A percentile compares a stretch with the other conserved stretches of the same genome.
Evolutionary conservation across 1,284 basidiomycete genomes (phyloP).

Genomic region (Sanghuangporus sanghuang): DNA sequence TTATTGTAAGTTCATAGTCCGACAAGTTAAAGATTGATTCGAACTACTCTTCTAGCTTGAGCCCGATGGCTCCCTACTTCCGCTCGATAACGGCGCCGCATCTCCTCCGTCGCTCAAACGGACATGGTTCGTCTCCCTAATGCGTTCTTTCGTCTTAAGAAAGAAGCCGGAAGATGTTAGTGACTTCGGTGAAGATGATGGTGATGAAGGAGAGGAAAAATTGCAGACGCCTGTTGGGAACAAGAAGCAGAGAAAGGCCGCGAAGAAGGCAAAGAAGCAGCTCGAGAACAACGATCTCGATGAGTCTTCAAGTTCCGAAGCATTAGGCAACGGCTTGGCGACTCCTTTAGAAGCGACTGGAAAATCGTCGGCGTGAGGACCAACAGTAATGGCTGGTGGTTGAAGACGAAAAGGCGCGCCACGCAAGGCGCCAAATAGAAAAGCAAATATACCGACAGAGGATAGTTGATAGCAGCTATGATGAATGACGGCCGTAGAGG

Average conservation of each 20-base stretch:
- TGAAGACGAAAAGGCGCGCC: slow-evolving; percentile 11
- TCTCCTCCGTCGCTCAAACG: slow-evolving; percentile 38
- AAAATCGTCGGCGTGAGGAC: slow-evolving; percentile 1
- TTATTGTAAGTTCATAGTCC: slow-evolving; percentile 50
- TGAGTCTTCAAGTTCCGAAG: slow-evolving; percentile 33
- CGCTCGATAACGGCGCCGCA: slow-evolving; percentile 45
- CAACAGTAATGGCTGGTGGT: slow-evolving; percentile 14
- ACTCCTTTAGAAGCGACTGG: slow-evolving; percentile 27
- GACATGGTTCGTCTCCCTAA: slow-evolving; percentile 47
- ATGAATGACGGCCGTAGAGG: neutral
- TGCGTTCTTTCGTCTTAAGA: slow-evolving; percentile 32
- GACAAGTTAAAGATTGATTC: no score
- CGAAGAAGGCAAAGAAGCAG: slow-evolving; percentile 6
- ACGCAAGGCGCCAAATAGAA: slow-evolving; percentile 13
- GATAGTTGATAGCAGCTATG: neutral
- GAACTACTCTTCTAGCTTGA: slow-evolving; percentile 30
- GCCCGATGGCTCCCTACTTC: slow-evolving; percentile 45
- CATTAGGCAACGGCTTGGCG: slow-evolving; percentile 36
- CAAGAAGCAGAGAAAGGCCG: slow-evolving; percentile 28
- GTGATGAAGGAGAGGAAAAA: slow-evolving; percentile 23
- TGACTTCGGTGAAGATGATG: slow-evolving; percentile 21
- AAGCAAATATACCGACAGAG: slow-evolving; percentile 19
- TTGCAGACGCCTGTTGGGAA: slow-evolving; percentile 24
- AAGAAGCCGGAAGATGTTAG: slow-evolving; percentile 23
- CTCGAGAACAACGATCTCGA: slow-evolving; percentile 21